phyloP scores from a whole-genome alignment of 371 early-diverging fungal species.

The Lichtheimia ramosa region DNA sequence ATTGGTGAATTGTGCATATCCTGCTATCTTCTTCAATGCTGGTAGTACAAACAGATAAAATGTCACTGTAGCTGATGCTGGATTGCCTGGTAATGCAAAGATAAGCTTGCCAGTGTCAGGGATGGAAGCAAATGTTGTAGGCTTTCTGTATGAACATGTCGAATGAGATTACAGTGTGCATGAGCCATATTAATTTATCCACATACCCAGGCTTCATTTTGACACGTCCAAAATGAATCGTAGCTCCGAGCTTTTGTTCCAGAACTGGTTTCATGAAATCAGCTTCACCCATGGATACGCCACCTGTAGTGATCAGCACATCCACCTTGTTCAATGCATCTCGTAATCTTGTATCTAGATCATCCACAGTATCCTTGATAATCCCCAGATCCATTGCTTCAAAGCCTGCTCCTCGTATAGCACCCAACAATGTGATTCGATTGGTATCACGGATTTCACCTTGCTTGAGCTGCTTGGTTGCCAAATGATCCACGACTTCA shows the following conservation, averaged over 20 bases:
- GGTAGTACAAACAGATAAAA: slow-evolving; percentile 90
- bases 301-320: slow-evolving; percentile 88
- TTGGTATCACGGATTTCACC: slow-evolving; percentile 88
- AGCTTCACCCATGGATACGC: slow-evolving; percentile 94
- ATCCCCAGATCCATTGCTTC: slow-evolving; percentile 77
- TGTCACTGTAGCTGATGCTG: slow-evolving; percentile 87
- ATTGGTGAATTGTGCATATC: slow-evolving; percentile 44
- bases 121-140: slow-evolving; percentile 89
- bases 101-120: slow-evolving; percentile 50
- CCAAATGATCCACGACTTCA: slow-evolving; percentile 72
- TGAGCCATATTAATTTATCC: not conserved
- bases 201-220: slow-evolving; percentile 85
- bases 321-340: slow-evolving; percentile 65
- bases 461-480: slow-evolving; percentile 41
- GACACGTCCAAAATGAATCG: slow-evolving; percentile 88
- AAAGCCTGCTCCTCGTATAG: slow-evolving; percentile 64
- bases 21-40: slow-evolving; percentile 75
- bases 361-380: slow-evolving; percentile 66
- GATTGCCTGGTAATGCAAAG: slow-evolving; percentile 93
- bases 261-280: slow-evolving; percentile 88
- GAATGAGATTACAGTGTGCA: not conserved
- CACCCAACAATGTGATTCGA: slow-evolving; percentile 73
- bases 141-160: slow-evolving; percentile 62
- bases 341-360: slow-evolving; percentile 47
- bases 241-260: slow-evolving; percentile 73